Evolutionary conservation across 768 basidiomycete genomes (phyloP).

Genomic region (Mycena maculata): DNA sequence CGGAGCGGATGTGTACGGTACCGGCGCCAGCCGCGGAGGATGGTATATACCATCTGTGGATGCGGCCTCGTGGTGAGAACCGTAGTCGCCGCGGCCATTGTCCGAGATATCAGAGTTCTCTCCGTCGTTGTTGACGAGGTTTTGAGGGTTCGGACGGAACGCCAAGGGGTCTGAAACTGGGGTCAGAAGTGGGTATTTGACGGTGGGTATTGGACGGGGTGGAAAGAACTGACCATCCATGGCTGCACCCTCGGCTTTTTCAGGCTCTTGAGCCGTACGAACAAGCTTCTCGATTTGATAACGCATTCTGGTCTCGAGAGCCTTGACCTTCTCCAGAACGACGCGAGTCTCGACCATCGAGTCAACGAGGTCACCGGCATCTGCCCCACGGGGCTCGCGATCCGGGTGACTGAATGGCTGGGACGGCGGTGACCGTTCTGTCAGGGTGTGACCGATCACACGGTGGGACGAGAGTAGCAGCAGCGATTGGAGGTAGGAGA

Average conservation of each 20-base stretch:
- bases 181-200: constrained; percentile 8
- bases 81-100: constrained; percentile 32
- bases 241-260: constrained; percentile 49
- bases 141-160: constrained; percentile 90
- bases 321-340: constrained; percentile 88
- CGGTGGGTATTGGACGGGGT: constrained; percentile 10
- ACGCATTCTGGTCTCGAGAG: constrained; percentile 86
- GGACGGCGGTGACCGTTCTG: constrained; percentile 59
- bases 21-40: constrained; percentile 89
- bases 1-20: constrained; percentile 76
- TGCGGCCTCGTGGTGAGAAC: constrained; percentile 25
- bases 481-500: constrained; percentile 54
- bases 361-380: constrained; percentile 82
- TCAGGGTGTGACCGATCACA: constrained; percentile 72
- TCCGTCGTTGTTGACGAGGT: constrained; percentile 63
- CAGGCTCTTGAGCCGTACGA: constrained; percentile 74
- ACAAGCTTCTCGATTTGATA: constrained; percentile 98
- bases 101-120: constrained; percentile 46
- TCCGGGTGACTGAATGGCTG: constrained; percentile 64
- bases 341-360: constrained; percentile 83
- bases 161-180: constrained; percentile 81
- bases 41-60: constrained; percentile 71
- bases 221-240: constrained; percentile 66
- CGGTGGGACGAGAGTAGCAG: constrained; percentile 76
- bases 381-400: constrained; percentile 65